phyloP scores from a whole-genome alignment of 768 basidiomycete genomes.

The Ephemerocybe angulata region DNA sequence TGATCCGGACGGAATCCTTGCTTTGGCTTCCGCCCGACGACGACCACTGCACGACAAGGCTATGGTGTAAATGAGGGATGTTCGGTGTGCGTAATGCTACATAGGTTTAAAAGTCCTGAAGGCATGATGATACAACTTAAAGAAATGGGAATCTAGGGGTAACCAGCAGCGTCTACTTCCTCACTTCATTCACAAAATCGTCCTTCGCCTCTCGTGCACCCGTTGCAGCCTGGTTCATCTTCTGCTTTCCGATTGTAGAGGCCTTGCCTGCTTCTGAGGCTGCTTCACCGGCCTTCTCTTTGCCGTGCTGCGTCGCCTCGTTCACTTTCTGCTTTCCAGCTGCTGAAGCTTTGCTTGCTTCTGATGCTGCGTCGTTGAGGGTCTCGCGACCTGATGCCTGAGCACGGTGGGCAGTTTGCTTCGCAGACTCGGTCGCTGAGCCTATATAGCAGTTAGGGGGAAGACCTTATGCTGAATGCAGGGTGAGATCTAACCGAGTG shows the following conservation, averaged over 20 bases:
- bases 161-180: neutral
- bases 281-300: constrained; percentile 19
- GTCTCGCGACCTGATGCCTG: no score
- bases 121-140: no score
- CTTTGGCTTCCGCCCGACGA: no score
- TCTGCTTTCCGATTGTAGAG: constrained; percentile 17
- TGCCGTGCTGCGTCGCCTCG: constrained; percentile 25
- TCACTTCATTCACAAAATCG: constrained; percentile 30
- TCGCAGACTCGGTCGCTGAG: constrained; percentile 27
- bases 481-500: constrained; percentile 31
- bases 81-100: no score
- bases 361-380: no score
- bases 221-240: constrained; percentile 27
- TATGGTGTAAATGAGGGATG: no score
- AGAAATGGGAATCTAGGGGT: neutral
- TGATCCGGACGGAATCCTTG: no score
- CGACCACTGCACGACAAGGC: no score
- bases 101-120: no score
- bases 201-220: constrained; percentile 34
- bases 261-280: constrained; percentile 5
- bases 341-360: constrained; percentile 27
- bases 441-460: neutral
- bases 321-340: constrained; percentile 35
- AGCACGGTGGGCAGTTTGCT: constrained; percentile 10
- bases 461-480: neutral